phyloP scores from a whole-genome alignment of 1,284 basidiomycete species.

The Microbotryum lychnidis-dioicae region DNA sequence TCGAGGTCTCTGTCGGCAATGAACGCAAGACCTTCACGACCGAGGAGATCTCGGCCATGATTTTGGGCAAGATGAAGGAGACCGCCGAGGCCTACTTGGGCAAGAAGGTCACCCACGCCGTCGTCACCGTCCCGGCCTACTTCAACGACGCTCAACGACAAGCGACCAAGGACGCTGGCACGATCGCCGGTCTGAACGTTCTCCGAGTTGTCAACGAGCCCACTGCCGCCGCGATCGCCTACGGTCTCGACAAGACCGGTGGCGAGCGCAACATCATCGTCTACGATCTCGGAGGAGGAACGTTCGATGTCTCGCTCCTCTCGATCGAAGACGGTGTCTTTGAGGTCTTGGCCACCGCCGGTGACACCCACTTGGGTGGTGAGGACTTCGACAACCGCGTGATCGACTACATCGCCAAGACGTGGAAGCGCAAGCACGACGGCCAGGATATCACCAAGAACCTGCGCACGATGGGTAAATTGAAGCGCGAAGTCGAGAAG shows the following conservation, averaged over 20 bases:
- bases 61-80: slow-evolving; percentile 97
- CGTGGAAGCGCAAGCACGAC: slow-evolving; percentile 84
- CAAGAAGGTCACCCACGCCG: slow-evolving; percentile 91
- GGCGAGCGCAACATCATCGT: slow-evolving; percentile 94
- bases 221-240: slow-evolving; percentile 88
- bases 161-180: slow-evolving; percentile 97
- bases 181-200: slow-evolving; percentile 89
- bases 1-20: slow-evolving; percentile 27
- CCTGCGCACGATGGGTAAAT: slow-evolving; percentile 78
- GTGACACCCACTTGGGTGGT: slow-evolving; percentile 98
- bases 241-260: slow-evolving; percentile 88
- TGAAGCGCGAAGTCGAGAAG: slow-evolving; percentile 97
- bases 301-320: slow-evolving; percentile 95
- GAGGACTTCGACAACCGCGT: slow-evolving; percentile 98
- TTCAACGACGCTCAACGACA: slow-evolving; percentile 99
- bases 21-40: slow-evolving; percentile 44
- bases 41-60: slow-evolving; percentile 89
- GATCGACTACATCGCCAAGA: slow-evolving; percentile 83
- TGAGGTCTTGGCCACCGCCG: slow-evolving; percentile 92
- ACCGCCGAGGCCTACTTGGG: slow-evolving; percentile 97
- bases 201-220: slow-evolving; percentile 99
- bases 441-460: slow-evolving; percentile 62
- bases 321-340: slow-evolving; percentile 96
- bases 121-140: slow-evolving; percentile 93
- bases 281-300: slow-evolving; percentile 97